These are phyloP conservation scores for Babjeviella inositovora DNA, from an alignment of 805 yeast genomes.

Conservation along the genomic window DNA sequence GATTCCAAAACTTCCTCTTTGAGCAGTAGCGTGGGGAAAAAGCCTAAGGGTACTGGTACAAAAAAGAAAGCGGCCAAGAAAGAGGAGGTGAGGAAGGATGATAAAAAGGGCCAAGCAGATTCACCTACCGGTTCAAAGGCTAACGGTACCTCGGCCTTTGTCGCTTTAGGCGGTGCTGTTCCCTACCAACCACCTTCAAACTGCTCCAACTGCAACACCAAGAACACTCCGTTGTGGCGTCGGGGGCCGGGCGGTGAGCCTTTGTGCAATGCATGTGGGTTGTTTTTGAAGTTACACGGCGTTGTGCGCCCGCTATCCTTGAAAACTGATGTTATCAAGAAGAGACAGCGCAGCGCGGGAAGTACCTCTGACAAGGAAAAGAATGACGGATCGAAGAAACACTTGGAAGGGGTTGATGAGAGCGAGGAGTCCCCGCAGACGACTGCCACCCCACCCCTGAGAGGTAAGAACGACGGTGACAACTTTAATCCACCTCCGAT, in stretches of 20 bases:
- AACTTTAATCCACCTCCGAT: no score
- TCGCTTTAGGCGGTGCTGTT: neutral
- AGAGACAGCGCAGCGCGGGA: slow-evolving; percentile 82
- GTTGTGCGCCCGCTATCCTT: slow-evolving; percentile 82
- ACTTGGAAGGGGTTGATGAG: neutral
- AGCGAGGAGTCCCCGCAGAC: no score
- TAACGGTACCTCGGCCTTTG: no score
- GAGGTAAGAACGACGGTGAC: no score
- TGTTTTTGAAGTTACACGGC: slow-evolving; percentile 87
- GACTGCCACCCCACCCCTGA: no score
- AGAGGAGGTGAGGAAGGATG: neutral
- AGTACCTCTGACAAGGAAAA: slow-evolving; percentile 13
- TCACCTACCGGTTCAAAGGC: no score
- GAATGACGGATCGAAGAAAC: slow-evolving; percentile 2
- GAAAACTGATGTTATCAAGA: slow-evolving; percentile 85
- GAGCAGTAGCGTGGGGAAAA: no score
- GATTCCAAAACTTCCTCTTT: no score
- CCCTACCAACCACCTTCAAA: neutral
- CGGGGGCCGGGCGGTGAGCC: slow-evolving; percentile 87
- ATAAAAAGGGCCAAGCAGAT: neutral
- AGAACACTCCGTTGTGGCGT: slow-evolving; percentile 91
- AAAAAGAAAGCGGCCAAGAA: no score
- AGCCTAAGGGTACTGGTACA: no score
- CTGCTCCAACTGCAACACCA: slow-evolving; percentile 89
- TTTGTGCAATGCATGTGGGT: slow-evolving; percentile 91